Base-by-base conservation (phyloP, 306 rosid genomes). In the Abrus pulchellus region DNA sequence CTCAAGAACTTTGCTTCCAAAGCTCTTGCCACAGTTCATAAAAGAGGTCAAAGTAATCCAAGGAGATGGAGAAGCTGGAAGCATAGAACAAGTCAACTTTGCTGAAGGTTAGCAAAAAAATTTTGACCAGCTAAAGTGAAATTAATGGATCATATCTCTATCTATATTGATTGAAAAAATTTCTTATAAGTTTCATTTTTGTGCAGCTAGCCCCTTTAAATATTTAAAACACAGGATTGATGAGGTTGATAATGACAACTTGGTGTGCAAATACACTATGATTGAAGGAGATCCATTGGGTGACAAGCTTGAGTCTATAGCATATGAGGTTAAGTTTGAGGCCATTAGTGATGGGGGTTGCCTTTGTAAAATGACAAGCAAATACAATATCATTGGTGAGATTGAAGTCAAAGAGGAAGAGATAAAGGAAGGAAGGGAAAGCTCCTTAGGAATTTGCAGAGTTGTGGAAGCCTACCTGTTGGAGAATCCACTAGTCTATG, bases 251-350 rank as follows among this genome's bases (percentile, higher is more conserved):
- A 59, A 48, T 7, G 84, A 87, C 9, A 89, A 90, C 41, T 78
- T 90, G 44, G 82, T 65, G n/a, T 93, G 94, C 90, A 86, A 86
- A 70, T 93, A 88, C 84, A 85, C 92, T 2, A 82, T 90, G 90
- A 91, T 89, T 50, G 98, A 90, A 79, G 98, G 97, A 20, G 97
- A 78, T 75, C 89, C 94, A 33, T 70, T 92, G 77, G 95, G 90
- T 2, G 87, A 90, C 56, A 90, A 89, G 88, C 86, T 92, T 74
- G 95, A 89, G 36, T 89, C 88, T 11, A 87, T 92, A 55, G 81
- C 72, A 70, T 88, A 90, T 82, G 94, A 89, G 87, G 89, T 88
- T 33, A 92, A 88, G 83, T 90, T 90, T 84, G 95, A 92, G 83
- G 89, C 85, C 30, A 80, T 69, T 28, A 49, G 70, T 78, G 96